Conservation (phyloP, 495 filamentous ascomycete species). For the Trichoderma virens region DNA sequence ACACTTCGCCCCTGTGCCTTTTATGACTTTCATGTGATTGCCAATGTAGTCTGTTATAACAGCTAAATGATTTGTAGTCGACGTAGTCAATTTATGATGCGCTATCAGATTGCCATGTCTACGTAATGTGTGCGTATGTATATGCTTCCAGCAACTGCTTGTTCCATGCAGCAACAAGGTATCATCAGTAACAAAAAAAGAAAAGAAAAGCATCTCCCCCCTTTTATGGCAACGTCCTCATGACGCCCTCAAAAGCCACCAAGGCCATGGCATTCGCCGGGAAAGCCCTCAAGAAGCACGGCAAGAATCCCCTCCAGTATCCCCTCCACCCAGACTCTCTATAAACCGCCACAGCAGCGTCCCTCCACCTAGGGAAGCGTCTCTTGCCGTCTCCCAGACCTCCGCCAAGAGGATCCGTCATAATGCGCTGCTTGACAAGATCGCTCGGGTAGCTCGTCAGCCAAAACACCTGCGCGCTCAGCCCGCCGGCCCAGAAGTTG, state of each 20-base stretch:
- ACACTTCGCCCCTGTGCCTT: no score
- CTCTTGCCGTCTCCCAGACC: constrained; percentile 58
- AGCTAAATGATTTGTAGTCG: no score
- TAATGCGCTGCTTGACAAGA: constrained; percentile 95
- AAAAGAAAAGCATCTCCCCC: background rate
- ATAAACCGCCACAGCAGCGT: constrained; percentile 72
- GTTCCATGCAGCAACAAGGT: background rate
- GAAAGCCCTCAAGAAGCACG: constrained; percentile 89
- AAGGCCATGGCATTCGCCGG: constrained; percentile 93
- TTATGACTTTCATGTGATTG: background rate
- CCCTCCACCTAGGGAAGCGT: constrained; percentile 67
- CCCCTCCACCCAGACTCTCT: constrained; percentile 64
- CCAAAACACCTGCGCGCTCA: constrained; percentile 93
- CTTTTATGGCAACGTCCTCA: constrained; percentile 62
- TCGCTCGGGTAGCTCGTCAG: constrained; percentile 83
- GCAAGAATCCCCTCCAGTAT: constrained; percentile 90
- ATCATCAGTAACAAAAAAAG: background rate
- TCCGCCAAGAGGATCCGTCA: constrained; percentile 83
- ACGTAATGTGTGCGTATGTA: background rate
- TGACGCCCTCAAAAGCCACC: constrained; percentile 86
- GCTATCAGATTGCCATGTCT: background rate
- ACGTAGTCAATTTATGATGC: background rate
- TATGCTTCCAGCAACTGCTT: background rate
- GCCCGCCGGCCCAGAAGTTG: constrained; percentile 95
- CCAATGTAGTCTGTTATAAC: no score